Base-by-base conservation (phyloP, 495 filamentous ascomycete species). In the Hyaloscypha bicolor region DNA sequence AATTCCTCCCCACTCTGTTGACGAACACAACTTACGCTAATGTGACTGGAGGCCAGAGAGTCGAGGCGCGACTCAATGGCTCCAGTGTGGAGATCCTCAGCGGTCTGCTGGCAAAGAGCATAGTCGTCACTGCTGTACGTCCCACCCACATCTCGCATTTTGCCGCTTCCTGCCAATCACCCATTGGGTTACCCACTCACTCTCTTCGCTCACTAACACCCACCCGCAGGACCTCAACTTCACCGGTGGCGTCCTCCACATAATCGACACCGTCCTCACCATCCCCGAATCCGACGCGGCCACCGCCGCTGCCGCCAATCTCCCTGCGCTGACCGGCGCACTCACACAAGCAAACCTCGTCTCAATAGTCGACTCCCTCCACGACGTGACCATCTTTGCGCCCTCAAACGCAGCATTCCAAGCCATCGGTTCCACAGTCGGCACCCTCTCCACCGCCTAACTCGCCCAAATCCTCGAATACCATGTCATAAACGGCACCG, bases 351-450 rank as follows among this genome's bases (percentile, higher is more conserved):
- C 83, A 11, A 74, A 79, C n/a, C 72, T 90, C 3, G 77, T 78
- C 42, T 78, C 42, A 48, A 48, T 75, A 4, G 71, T 91, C 61
- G 76, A 84, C 66, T 42, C 31, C 3, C 67, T 76, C 0, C 58
- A 66, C 21, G 82, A 88, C 67, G 45, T 91, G 37, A 92, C 90
- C 42, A 81, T 91, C 58, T 91, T 92, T 69, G 87, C 80, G 83
- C 74, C 81, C 35, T 80, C 69, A 62, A 89, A 92, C 71, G 78
- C 71, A 4, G 89, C 88, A 25, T 91, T 91, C 78, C 74, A 81
- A 67, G 74, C 75, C 11, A 85, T 89, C 51, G 87, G 83, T 52
- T 84, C 80, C 45, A 72, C 84, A 3, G 52, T 84, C 31, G 69
- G 67, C 30, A 79, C 77, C 68, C 69, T 87, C 14, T 80, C 75